phyloP scores from a whole-genome alignment of 208 protist genomes.

The Wallacemonas rigidus region DNA sequence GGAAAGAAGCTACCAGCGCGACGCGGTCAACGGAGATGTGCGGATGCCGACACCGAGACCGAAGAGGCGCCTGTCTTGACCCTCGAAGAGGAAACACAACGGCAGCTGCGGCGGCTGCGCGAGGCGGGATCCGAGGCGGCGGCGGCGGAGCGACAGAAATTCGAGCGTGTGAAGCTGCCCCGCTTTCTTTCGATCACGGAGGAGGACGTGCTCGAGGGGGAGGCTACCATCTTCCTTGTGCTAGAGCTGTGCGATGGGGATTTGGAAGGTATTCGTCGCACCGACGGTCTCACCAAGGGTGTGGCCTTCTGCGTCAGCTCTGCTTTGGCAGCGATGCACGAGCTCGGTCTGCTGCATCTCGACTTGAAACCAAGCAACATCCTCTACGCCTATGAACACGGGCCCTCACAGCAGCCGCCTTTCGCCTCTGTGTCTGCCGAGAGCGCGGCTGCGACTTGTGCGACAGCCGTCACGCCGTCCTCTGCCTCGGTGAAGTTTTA shows the following conservation, averaged over 20 bases:
- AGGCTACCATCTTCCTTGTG: conserved; percentile 79
- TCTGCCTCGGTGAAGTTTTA: conserved; percentile 73
- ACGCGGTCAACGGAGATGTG: neutral
- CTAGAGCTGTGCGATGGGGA: conserved; percentile 88
- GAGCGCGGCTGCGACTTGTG: too few relatives aligned
- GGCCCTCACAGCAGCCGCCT: conserved; percentile 33
- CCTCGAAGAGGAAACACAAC: conserved; percentile 27
- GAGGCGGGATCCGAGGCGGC: conserved; percentile 26
- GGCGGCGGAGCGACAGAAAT: conserved; percentile 28
- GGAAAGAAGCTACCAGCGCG: conserved; percentile 9
- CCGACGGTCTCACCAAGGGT: conserved; percentile 53
- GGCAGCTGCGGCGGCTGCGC: conserved; percentile 24
- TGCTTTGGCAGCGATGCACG: conserved; percentile 80
- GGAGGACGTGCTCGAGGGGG: conserved; percentile 63
- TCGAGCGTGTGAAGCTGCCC: conserved; percentile 52
- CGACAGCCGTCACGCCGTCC: conserved; percentile 6
- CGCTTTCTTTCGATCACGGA: conserved; percentile 78
- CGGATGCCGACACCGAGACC: neutral
- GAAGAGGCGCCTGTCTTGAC: conserved; percentile 8
- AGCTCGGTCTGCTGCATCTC: conserved; percentile 77
- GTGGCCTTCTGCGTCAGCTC: conserved; percentile 80
- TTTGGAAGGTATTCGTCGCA: conserved; percentile 64
- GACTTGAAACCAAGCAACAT: conserved; percentile 91
- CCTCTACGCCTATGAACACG: conserved; percentile 74
- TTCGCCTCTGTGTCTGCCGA: neutral